These are phyloP conservation scores for Aeschynomene evenia DNA, from an alignment of 306 rosid species.

Conservation along the genomic window DNA sequence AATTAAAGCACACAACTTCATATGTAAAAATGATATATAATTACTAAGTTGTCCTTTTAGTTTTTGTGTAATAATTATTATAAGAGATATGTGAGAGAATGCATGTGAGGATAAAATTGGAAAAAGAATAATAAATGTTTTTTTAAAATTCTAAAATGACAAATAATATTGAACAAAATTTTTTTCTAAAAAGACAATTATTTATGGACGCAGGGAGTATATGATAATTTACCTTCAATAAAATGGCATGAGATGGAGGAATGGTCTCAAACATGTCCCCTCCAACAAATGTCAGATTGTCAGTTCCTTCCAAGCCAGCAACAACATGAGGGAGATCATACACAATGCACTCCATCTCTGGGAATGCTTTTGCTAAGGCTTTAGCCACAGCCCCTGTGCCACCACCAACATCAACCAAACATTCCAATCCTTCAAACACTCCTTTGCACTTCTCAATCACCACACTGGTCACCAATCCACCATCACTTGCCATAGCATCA, in stretches of 20 bases:
- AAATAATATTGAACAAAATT: no score
- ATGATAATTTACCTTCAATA: neutral
- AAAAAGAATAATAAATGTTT: no score
- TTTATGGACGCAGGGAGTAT: no score
- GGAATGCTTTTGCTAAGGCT: slow-evolving; percentile 40
- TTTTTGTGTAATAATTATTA: no score
- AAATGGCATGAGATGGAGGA: neutral
- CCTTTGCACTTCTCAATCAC: neutral
- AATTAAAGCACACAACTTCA: no score
- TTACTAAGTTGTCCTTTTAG: no score
- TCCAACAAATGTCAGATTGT: slow-evolving; percentile 45
- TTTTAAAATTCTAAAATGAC: no score
- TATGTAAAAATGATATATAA: no score
- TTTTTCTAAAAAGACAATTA: no score
- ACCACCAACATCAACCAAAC: no score
- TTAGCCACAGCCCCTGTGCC: slow-evolving; percentile 54
- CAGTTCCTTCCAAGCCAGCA: slow-evolving; percentile 32
- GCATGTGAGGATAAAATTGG: no score
- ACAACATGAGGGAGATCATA: slow-evolving; percentile 60
- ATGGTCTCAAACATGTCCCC: slow-evolving; percentile 38
- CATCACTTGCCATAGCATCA: neutral
- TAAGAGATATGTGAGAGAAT: no score
- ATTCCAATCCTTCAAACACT: neutral
- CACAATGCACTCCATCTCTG: slow-evolving; percentile 41
- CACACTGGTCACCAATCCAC: neutral